Base-by-base conservation (phyloP, 1,284 basidiomycete species). In the Boletus smithii region DNA sequence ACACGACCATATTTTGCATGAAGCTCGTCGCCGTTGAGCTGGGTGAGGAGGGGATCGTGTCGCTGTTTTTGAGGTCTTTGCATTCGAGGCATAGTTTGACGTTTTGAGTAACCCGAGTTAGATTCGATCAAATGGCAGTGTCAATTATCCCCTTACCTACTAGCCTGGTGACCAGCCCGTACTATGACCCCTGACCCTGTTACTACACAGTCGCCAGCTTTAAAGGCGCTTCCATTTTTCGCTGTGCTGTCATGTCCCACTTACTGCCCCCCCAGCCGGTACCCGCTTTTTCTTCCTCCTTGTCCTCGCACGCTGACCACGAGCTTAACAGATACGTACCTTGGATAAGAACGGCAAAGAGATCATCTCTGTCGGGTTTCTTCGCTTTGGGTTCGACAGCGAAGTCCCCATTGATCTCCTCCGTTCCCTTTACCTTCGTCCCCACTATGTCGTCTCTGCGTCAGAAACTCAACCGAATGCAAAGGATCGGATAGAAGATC, bases 371-470 rank as follows among this genome's bases (percentile, higher is more conserved):
- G 91, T 95, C 42, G 91, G 91, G 44, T 83, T 85, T 68, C 69
- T 86, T 60, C 80, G 85, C 48, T 93, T 94, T 60, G 91, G 90
- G 18, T 95, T 95, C 68, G 85, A 95, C 70, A 88, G 85, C 61
- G 79, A 85, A 61, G 88, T 94, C 53, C 67, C 85, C 45, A 70
- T 92, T 58, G 85, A 91, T 53, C 73, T 79, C 54, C 80, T 95
- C 42, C 87, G 92, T 43, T 81, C 83, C 18, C 79, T 95, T 46
- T 95, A 95, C 72, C 80, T 95, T 42, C 85, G 91, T 34, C 81
- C 91, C 40, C 83, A 86, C 69, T 89, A 88, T 59, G 76, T 84
- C 46, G 67, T 76, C 33, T 76, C 76, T 20, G 71, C 74, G 26
- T 61, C 70, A 32, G 66, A 71, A 17, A 55, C 59, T 27, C 60